Evolutionary conservation across 495 filamentous ascomycete species (phyloP), one percentile per base, ranked within the genome.

Genomic region (Podospora fimiseda): DNA sequence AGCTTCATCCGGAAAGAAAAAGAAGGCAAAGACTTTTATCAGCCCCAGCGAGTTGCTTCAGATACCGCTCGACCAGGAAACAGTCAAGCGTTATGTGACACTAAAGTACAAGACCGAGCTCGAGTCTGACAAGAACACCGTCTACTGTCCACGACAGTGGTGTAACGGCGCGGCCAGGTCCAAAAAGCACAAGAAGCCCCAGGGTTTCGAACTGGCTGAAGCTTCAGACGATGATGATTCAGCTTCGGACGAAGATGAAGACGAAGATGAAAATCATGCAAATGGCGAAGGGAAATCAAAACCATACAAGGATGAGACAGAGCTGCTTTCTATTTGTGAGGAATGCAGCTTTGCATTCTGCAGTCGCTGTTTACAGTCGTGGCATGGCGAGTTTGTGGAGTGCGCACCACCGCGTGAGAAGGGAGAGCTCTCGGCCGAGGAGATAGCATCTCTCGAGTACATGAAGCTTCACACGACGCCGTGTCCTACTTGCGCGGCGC

Each of bases 141-240:
- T 96, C n/a, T 96, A 93, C 64, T 98, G 93, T 60, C 93, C 93
- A 2, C 81, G 93, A 1, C 74, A 81, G 56, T 98, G 92, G 92
- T 98, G 93, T 62, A 89, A 95, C 64, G 89, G 88, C 16, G 85
- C 91, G n/a, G 88, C 89, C 4, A 78, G 86, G 21, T 89, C 87
- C 42, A 84, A 88, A 55, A 86, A 83, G 57, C 86, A 90, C 62
- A 85, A 80, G 27, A 89, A 91, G 60, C 84, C 81, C 41, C 66
- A 73, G 14, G 78, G 75, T 3, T 64, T 83, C 5, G 70, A 77
- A 22, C 61, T 70, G 5, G 59, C 68, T 8, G 70, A 80, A 14
- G 70, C 68, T 15, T 70, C 72, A 0, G 77, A 80, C 24, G 76
- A 83, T 24, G 51, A 42, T 0, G 48, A 23, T 2, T 45, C 53